Evolutionary conservation across 75 land plant species (phyloP).

Genomic region (Sequoia sempervirens): DNA sequence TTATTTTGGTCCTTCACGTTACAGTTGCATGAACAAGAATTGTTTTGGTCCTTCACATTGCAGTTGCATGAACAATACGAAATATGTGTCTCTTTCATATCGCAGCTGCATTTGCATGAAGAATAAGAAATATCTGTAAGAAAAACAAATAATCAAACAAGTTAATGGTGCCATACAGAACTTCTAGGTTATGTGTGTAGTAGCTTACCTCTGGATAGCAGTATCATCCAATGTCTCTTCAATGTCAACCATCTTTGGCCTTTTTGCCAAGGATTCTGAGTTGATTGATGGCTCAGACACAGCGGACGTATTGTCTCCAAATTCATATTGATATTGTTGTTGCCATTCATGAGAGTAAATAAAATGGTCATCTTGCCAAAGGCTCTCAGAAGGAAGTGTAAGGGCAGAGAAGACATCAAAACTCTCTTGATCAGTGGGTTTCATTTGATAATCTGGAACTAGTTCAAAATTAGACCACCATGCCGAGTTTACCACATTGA

Average conservation of each 20-base stretch:
- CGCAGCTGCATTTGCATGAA: not conserved
- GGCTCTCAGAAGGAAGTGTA: conserved; percentile 6
- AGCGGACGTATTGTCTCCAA: not conserved
- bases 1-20: not conserved
- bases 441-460: conserved; percentile 1
- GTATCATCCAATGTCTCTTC: conserved; percentile 6
- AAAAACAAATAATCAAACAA: not conserved
- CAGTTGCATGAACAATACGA: not conserved
- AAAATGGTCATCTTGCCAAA: conserved; percentile 3
- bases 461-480: conserved; percentile 50
- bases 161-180: not conserved
- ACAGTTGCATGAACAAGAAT: not conserved
- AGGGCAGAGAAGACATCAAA: conserved; percentile 1
- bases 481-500: conserved; percentile 40
- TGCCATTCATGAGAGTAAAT: not conserved
- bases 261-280: not conserved
- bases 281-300: conserved; percentile 2
- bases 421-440: not conserved
- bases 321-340: not conserved
- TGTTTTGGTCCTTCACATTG: not conserved
- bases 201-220: conserved; percentile 1
- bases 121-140: not conserved
- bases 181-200: not conserved
- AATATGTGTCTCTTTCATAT: not conserved
- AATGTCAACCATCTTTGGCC: not conserved